Base-by-base conservation (phyloP, 2,329 filamentous ascomycete genomes). In the Coniella vitis region DNA sequence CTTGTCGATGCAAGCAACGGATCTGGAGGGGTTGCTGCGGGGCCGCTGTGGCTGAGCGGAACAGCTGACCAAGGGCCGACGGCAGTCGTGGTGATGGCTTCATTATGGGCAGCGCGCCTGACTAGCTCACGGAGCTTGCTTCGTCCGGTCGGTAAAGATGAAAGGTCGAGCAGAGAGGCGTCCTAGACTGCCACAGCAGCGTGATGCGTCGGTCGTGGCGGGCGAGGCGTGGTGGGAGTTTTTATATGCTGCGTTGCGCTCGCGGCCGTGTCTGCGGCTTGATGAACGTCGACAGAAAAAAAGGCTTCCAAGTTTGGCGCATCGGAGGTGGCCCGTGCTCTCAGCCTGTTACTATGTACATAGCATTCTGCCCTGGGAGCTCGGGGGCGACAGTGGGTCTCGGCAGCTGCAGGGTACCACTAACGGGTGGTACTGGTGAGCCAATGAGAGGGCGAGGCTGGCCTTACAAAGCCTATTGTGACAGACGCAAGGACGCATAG, bases 1-100 rank as follows among this genome's bases (percentile, higher is more conserved):
- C 58, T 52, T 66, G 65, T 60, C 66, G 69, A 61, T 73, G 69
- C 35, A 71, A 64, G 60, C 67, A 70, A 66, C 72, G 61, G 52
- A 64, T 60, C 54, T 74, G 71, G 25, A 58, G 55, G 41, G 55
- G 52, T 41, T 63, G 58, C 50, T 63, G 58, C 50, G 60, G 58
- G 38, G 57, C 52, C 29, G 62, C 58, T 55, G 65, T 60, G 20
- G 29, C 9, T 41, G 45, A 31, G 54, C 56, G 58, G 53, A 65
- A 51, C 36, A 63, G 49, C 44, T 58, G 55, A 53, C 58, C 52
- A 42, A 63, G 48, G 22, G 58, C 54, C 34, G 59, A 56, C 46
- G 55, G 58, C 51, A 62, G 52, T 44, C 61, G 59, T 52, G 47
- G 59, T 52, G 47, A 51, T 41, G 53, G 38, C 47, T 53, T 55